Evolutionary conservation across 805 yeast species (phyloP), one percentile per base, ranked within the genome.

Genomic region (Schwanniomyces pseudopolymorphus): DNA sequence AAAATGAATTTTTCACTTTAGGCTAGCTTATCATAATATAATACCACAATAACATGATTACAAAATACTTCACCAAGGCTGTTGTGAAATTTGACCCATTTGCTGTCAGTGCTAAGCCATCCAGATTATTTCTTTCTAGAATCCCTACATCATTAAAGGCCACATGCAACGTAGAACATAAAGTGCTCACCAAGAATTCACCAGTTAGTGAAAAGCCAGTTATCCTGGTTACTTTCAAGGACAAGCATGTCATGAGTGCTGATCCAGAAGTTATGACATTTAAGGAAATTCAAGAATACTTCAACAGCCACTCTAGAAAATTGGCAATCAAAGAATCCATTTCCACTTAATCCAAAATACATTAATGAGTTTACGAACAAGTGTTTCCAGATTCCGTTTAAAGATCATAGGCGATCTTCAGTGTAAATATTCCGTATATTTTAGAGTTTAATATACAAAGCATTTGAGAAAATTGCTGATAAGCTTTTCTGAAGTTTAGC

Each of bases 221-320:
- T n/a, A 79, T 91, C 16, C 75, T 82, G 51, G 96, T 91, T 20
- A 81, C 85, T 1, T 91, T 80, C 70, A 73, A 87, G 64, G 97
- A 91, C 64, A 92, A 91, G 58, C 78, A 81, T 42, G 78, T 75
- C 4, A 66, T 88, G 68, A 78, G 75, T 44, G 81, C 81, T 5
- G 87, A 89, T 60, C 96, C 96, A 8, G 63, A 75, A 2, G 59
- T 56, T 6, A 64, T 78, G 58, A 69, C 70, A 6, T 78, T 87
- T 48, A 72, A 66, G 17, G 96, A 90, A 53, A 67, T 90, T 55
- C 69, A 79, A 8, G 83, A 81, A 44, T 64, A 75, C 49, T 81
- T 92, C 53, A 95, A 91, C 61, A 75, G 87, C 46, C 95, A 91
- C 60, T 89, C 96, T 8, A 81, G 96, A 66, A 79, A 81, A 57